Evolutionary conservation across 2,329 filamentous ascomycete species (phyloP).

Genomic region (Talaromyces sp.): DNA sequence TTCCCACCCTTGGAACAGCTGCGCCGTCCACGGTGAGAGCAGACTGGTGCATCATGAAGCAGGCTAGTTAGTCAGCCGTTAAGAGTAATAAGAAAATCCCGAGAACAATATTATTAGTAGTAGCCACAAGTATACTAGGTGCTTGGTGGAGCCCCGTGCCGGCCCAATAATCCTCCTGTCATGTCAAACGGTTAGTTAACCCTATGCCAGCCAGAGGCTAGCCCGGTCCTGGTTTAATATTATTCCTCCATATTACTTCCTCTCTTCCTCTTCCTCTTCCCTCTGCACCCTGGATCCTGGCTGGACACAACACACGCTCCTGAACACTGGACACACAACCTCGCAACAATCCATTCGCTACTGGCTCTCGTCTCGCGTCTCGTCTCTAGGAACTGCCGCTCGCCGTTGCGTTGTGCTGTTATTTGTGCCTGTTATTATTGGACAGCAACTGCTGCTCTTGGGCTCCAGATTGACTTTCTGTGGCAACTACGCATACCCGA

Average conservation of each 20-base stretch:
- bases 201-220: background rate
- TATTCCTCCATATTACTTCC: background rate
- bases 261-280: background rate
- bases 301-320: too few species aligned
- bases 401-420: too few species aligned
- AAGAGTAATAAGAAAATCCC: background rate
- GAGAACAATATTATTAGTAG: background rate
- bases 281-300: background rate
- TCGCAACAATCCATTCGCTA: too few species aligned
- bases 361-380: background rate
- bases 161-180: background rate
- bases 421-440: background rate
- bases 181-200: background rate
- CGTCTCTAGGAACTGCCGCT: too few species aligned
- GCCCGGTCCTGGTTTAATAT: background rate
- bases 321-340: too few species aligned
- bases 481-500: background rate
- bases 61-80: background rate
- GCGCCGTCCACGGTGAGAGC: background rate
- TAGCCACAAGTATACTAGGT: background rate
- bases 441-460: background rate
- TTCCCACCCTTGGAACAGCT: too few species aligned
- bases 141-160: background rate
- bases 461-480: too few species aligned
- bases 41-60: background rate